These are phyloP conservation scores for Hortiboletus flavorubellus DNA, from an alignment of 768 basidiomycete genomes.

Conservation along the genomic window DNA sequence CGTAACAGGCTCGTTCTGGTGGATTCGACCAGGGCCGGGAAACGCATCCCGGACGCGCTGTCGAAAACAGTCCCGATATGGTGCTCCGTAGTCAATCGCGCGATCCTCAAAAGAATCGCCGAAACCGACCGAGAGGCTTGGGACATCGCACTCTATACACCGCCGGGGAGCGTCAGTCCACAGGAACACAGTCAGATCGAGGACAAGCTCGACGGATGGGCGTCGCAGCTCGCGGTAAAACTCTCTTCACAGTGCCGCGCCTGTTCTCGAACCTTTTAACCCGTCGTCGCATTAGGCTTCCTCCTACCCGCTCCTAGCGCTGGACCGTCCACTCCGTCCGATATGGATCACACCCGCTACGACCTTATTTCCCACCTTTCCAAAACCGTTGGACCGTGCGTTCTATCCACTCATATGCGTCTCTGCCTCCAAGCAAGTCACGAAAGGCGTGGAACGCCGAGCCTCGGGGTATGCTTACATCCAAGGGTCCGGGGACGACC, in stretches of 20 bases:
- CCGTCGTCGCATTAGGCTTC: conserved; percentile 47
- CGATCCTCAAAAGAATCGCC: conserved; percentile 31
- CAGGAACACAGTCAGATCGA: conserved; percentile 85
- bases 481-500: conserved; percentile 94
- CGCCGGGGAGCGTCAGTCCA: conserved; percentile 60
- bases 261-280: neutral
- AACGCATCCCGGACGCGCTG: conserved; percentile 90
- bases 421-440: conserved; percentile 75
- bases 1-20: conserved; percentile 69
- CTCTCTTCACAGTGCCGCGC: neutral
- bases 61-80: conserved; percentile 94
- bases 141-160: conserved; percentile 65
- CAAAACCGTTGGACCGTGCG: conserved; percentile 7
- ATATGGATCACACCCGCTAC: conserved; percentile 85
- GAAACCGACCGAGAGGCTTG: conserved; percentile 33
- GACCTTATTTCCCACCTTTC: conserved; percentile 43
- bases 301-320: conserved; percentile 60
- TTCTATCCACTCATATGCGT: conserved; percentile 79
- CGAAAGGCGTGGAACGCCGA: conserved; percentile 58
- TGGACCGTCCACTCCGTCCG: conserved; percentile 70
- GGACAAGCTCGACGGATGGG: conserved; percentile 62
- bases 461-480: conserved; percentile 77
- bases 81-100: conserved; percentile 86
- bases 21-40: conserved; percentile 91
- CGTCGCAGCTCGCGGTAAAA: conserved; percentile 57